These are phyloP conservation scores for Diaporthe vexans DNA, from an alignment of 2,329 filamentous ascomycete species.

Conservation along the genomic window DNA sequence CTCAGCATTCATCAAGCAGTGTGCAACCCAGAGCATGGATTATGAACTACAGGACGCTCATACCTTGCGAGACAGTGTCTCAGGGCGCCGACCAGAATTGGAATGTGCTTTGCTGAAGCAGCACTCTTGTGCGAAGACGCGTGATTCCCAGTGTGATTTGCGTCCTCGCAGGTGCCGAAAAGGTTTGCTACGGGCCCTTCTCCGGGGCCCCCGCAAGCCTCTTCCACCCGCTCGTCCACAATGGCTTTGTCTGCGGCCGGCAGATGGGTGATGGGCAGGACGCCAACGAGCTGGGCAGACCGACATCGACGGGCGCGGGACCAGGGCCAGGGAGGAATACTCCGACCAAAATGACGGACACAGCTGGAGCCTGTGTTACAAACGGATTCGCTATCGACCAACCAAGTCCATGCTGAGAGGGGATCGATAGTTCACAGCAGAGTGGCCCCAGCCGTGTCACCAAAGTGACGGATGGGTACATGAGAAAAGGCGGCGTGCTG, in stretches of 20 bases:
- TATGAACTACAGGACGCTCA: conserved; percentile 15
- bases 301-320: conserved; percentile 19
- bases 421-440: conserved; percentile 38
- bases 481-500: conserved; percentile 40
- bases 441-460: conserved; percentile 36
- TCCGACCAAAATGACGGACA: conserved; percentile 22
- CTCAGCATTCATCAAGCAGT: not conserved
- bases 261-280: conserved; percentile 31
- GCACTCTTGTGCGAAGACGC: conserved; percentile 40
- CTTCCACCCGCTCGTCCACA: conserved; percentile 23
- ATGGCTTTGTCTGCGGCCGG: conserved; percentile 33
- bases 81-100: conserved; percentile 32
- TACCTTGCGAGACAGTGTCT: conserved; percentile 41
- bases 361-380: conserved; percentile 35
- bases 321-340: conserved; percentile 13
- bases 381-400: conserved; percentile 37
- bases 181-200: conserved; percentile 40
- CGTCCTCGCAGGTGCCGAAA: conserved; percentile 36
- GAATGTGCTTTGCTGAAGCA: conserved; percentile 36
- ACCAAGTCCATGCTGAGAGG: conserved; percentile 34
- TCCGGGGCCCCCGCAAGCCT: conserved; percentile 29
- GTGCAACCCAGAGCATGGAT: conserved; percentile 13
- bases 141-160: conserved; percentile 40
- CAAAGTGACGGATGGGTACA: conserved; percentile 39
- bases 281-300: conserved; percentile 6